Evolutionary conservation across 805 yeast species (phyloP).

Genomic region (Wickerhamiella allomyrinae): DNA sequence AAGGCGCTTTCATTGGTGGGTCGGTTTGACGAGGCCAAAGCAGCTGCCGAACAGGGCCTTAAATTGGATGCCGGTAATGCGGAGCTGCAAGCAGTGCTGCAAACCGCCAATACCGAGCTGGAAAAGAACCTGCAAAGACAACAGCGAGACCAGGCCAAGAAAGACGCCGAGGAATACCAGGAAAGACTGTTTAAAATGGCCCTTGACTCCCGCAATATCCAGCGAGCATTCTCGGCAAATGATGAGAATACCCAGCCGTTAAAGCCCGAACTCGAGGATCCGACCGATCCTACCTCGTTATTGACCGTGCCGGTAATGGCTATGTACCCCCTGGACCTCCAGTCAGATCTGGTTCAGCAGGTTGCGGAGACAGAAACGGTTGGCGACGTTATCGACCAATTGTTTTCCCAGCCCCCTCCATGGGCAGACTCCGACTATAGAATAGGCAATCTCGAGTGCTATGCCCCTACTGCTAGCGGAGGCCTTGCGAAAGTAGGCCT

Average conservation of each 20-base stretch:
- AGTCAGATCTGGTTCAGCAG: slow-evolving; percentile 67
- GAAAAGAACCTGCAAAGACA: slow-evolving; percentile 4
- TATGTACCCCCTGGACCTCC: slow-evolving; percentile 69
- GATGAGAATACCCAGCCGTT: slow-evolving; percentile 8
- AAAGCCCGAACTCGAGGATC: slow-evolving; percentile 18
- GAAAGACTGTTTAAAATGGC: slow-evolving; percentile 37
- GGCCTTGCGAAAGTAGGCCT: slow-evolving; percentile 80
- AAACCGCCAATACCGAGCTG: slow-evolving; percentile 20
- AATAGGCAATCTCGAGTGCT: slow-evolving; percentile 48
- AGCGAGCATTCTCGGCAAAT: background rate
- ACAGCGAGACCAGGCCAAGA: slow-evolving; percentile 8
- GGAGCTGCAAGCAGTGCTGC: slow-evolving; percentile 35
- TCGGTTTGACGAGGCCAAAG: slow-evolving; percentile 56
- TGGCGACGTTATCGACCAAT: slow-evolving; percentile 41
- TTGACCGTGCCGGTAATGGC: slow-evolving; percentile 69
- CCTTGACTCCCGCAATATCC: slow-evolving; percentile 37
- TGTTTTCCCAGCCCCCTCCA: slow-evolving; percentile 50
- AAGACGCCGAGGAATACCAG: slow-evolving; percentile 17
- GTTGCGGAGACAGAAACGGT: slow-evolving; percentile 62
- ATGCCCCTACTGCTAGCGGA: slow-evolving; percentile 68
- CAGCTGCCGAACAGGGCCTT: slow-evolving; percentile 51
- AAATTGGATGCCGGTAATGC: slow-evolving; percentile 44
- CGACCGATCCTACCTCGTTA: slow-evolving; percentile 41
- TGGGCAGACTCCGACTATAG: slow-evolving; percentile 51
- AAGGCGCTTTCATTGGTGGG: slow-evolving; percentile 62